Base-by-base conservation (phyloP, 2,329 filamentous ascomycete genomes). In the Penicillium sp. region DNA sequence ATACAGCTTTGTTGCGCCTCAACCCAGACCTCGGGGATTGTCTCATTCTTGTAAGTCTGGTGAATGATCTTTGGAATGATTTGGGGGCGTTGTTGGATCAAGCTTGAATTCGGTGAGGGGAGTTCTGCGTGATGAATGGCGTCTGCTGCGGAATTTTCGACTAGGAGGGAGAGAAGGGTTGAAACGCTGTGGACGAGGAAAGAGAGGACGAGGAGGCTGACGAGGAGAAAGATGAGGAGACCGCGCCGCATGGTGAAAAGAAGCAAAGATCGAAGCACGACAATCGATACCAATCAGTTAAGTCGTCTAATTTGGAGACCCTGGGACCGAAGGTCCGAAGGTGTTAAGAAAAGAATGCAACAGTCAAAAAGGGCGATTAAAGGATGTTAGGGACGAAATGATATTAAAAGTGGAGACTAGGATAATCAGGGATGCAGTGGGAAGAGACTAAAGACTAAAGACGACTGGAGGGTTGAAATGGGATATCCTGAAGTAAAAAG, bases 51-150 rank as follows among this genome's bases (percentile, higher is more conserved):
- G 72, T 89, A 90, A 9, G 87, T 90, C 70, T 90, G 87, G 75
- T 90, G 87, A 53, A 90, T 88, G 67, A 90, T 89, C 73, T 88
- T 89, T 46, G 87, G 87, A 46, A 90, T 89, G 60, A 89, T 70
- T 62, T 85, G 83, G 9, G 81, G 79, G 45, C 77, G 76, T 46
- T 79, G 77, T 57, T 81, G 80, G 61, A 83, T 82, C 60, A 82
- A 65, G 58, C 80, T 82, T 4, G 84, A 84, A 65, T 86, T 85
- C 15, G 84, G 83, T 9, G 84, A 81, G 15, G 86, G 86, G 41
- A 90, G 79, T 62, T 90, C 87, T 50, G 82, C 79, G 60, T 80
- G 80, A 59, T 81, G 81, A 54, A 90, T 90, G 50, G 84, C 84
- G 74, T 89, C 86, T 58, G 80, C 79, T 18, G 82, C 78, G 59